These are phyloP conservation scores for Diplodia seriata DNA, from an alignment of 2,329 filamentous ascomycete genomes.

Conservation along the genomic window DNA sequence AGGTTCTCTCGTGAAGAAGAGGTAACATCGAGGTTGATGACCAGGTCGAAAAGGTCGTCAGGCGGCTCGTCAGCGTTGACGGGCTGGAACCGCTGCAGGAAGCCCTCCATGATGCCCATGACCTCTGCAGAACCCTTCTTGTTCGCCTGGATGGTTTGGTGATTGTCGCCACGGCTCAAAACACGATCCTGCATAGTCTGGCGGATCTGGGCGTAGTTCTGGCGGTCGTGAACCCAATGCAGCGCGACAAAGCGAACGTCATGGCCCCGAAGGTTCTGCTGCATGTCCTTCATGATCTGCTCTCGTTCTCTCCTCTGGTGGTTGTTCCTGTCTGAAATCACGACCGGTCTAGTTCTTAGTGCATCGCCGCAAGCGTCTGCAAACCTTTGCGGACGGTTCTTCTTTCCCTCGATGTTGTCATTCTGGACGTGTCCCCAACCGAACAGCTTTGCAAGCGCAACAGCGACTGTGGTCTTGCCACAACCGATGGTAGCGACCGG, in stretches of 20 bases:
- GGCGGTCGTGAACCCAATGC: constrained; percentile 80
- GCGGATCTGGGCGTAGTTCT: constrained; percentile 73
- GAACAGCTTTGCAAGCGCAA: constrained; percentile 83
- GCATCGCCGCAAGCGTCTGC: constrained; percentile 71
- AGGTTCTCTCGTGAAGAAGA: constrained; percentile 83
- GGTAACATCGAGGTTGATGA: constrained; percentile 84
- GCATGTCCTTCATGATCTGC: constrained; percentile 83
- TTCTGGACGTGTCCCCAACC: constrained; percentile 95
- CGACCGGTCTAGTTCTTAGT: constrained; percentile 70
- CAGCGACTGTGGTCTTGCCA: constrained; percentile 91
- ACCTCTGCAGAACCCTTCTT: constrained; percentile 76
- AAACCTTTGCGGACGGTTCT: constrained; percentile 77
- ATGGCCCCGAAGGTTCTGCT: constrained; percentile 61
- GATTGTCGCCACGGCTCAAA: constrained; percentile 87
- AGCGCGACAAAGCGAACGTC: constrained; percentile 78
- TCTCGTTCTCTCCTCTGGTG: constrained; percentile 85
- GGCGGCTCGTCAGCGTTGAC: constrained; percentile 71
- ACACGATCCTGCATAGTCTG: constrained; percentile 79
- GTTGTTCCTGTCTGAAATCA: constrained; percentile 94
- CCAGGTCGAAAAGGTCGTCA: constrained; percentile 79
- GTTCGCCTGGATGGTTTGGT: constrained; percentile 93
- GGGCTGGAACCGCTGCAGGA: constrained; percentile 84
- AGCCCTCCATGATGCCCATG: constrained; percentile 92
- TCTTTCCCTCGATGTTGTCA: constrained; percentile 86
- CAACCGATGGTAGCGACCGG: constrained; percentile 94